Conservation (phyloP, 164 flowering plant species). For the Protea cynaroides region DNA sequence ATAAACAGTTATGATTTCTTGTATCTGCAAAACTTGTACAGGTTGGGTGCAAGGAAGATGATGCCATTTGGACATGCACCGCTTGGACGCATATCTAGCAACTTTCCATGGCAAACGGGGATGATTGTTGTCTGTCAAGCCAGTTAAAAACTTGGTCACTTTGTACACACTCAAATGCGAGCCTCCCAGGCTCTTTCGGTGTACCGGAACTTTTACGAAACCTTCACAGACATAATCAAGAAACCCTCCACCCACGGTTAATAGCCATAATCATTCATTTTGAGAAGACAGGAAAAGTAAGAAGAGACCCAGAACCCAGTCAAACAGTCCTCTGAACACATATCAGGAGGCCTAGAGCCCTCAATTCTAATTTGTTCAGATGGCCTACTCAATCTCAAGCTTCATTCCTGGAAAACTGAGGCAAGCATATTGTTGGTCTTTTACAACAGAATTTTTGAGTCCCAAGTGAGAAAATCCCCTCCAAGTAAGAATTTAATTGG, state of each 20-base stretch:
- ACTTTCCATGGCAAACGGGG: constrained; percentile 15
- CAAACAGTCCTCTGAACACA: too few species aligned
- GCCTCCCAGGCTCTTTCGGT: constrained; percentile 25
- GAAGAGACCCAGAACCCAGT: too few species aligned
- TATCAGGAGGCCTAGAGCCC: too few species aligned
- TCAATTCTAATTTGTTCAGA: too few species aligned
- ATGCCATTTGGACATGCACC: constrained; percentile 23
- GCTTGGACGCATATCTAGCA: constrained; percentile 33
- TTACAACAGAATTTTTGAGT: too few species aligned
- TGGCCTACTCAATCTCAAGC: too few species aligned
- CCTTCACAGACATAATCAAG: constrained; percentile 18
- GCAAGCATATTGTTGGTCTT: too few species aligned
- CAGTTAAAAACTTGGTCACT: constrained; percentile 20
- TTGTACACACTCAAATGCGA: constrained; percentile 16
- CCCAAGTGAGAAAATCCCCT: too few species aligned
- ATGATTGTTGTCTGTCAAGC: constrained; percentile 18
- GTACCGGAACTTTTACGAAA: constrained; percentile 20
- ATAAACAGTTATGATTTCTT: too few species aligned
- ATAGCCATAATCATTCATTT: not conserved
- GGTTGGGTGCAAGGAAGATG: constrained; percentile 28
- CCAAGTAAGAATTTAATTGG: too few species aligned
- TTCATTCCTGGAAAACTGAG: too few species aligned
- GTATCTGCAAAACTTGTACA: constrained; percentile 19
- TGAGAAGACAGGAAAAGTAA: too few species aligned
- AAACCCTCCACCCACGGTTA: constrained; percentile 28